Conservation (phyloP, 352 stramenopile genomes). For the Globisporangium alternatum region DNA sequence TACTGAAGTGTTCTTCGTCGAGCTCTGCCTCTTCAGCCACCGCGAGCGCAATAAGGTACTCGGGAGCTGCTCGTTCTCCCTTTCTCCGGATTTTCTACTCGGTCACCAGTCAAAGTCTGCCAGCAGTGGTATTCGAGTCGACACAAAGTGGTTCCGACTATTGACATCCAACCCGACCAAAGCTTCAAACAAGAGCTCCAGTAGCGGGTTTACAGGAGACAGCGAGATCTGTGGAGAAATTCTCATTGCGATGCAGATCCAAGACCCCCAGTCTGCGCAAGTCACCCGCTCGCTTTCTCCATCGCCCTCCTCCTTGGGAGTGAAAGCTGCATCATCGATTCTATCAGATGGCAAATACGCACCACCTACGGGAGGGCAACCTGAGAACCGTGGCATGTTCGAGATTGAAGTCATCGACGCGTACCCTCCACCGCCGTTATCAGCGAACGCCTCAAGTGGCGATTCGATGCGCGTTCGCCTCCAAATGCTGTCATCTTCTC, state of each 20-base stretch:
- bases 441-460: not conserved
- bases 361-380: not conserved
- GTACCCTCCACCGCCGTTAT: not conserved
- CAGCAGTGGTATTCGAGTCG: too few species aligned
- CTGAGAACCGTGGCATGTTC: conserved; percentile 7
- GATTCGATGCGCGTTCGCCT: not conserved
- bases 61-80: conserved; percentile 5
- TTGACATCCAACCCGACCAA: not conserved
- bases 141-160: not conserved
- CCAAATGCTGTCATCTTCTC: not conserved
- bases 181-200: not conserved
- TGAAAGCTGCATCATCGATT: conserved; percentile 5
- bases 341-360: conserved; percentile 1
- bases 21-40: conserved; percentile 16
- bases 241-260: not conserved
- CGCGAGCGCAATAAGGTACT: conserved; percentile 12
- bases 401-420: conserved; percentile 11
- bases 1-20: conserved; percentile 15
- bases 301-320: not conserved
- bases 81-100: not conserved
- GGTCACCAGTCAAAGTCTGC: not conserved
- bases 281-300: not conserved
- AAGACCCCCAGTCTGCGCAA: not conserved
- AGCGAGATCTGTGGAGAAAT: not conserved
- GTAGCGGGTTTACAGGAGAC: not conserved